Evolutionary conservation across 2,329 filamentous ascomycete genomes (phyloP).

Genomic region (Sphaerulina musiva): DNA sequence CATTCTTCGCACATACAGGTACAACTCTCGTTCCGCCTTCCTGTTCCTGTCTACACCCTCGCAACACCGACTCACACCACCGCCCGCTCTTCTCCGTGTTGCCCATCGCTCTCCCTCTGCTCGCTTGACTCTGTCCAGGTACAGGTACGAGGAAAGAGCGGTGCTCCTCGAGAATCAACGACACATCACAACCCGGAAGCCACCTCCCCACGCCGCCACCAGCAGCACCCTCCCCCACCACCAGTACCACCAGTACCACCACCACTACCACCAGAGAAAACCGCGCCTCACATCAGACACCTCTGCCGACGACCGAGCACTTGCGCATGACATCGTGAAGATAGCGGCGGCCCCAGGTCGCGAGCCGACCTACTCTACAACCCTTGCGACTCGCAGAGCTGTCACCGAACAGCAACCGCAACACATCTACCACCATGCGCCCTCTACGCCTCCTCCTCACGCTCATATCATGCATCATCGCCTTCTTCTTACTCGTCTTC

Average conservation of each 20-base stretch:
- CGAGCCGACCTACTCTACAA: slow-evolving; percentile 5
- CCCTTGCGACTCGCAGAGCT: neutral
- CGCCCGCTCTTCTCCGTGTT: neutral
- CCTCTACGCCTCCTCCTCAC: slow-evolving; percentile 39
- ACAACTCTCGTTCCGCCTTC: neutral
- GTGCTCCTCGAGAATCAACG: slow-evolving; percentile 1
- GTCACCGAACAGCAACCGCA: neutral
- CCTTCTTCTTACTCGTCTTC: slow-evolving; percentile 41
- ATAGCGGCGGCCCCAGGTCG: slow-evolving; percentile 10
- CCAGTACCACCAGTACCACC: slow-evolving; percentile 1
- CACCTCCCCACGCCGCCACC: neutral
- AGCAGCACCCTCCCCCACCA: neutral
- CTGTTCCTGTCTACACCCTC: neutral
- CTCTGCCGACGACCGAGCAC: neutral
- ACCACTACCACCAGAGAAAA: neutral
- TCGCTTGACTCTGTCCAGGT: too few species aligned
- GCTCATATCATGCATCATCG: slow-evolving; percentile 39
- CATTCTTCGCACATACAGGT: too few species aligned
- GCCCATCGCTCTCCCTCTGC: neutral
- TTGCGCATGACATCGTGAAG: slow-evolving; percentile 12
- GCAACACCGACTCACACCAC: too few species aligned
- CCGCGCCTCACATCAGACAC: neutral
- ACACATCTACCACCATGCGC: slow-evolving; percentile 31
- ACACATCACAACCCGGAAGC: slow-evolving; percentile 1
- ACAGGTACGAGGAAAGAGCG: slow-evolving; percentile 3